Evolutionary conservation across 2,329 filamentous ascomycete species (phyloP).

Genomic region (Fusarium paranaense): DNA sequence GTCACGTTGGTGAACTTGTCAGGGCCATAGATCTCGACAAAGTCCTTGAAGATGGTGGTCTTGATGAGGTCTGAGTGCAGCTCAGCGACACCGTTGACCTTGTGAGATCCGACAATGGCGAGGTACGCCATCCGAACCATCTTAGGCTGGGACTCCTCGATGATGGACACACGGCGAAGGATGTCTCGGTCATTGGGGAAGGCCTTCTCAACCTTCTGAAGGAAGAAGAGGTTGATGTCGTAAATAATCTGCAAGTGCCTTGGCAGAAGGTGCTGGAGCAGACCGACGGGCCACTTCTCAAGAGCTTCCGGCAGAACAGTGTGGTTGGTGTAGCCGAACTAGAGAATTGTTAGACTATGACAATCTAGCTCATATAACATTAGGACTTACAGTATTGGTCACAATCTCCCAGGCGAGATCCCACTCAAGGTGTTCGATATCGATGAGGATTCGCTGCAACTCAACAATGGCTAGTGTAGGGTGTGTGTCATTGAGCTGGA

Average conservation of each 20-base stretch:
- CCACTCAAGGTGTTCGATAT: conserved; percentile 93
- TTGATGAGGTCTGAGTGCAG: conserved; percentile 98
- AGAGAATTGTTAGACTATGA: conserved; percentile 30
- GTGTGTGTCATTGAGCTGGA: conserved; percentile 98
- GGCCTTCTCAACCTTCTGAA: conserved; percentile 88
- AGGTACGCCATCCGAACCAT: conserved; percentile 98
- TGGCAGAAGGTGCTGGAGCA: conserved; percentile 92
- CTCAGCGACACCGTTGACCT: conserved; percentile 98
- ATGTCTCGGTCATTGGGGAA: conserved; percentile 93
- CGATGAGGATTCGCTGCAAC: conserved; percentile 90
- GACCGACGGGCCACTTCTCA: conserved; percentile 97
- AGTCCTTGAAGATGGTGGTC: conserved; percentile 99
- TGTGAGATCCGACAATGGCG: conserved; percentile 96
- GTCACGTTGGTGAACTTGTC: conserved; percentile 99
- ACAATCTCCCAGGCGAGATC: conserved; percentile 90
- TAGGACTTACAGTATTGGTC: conserved; percentile 67
- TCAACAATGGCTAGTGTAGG: conserved; percentile 97
- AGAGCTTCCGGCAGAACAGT: conserved; percentile 96
- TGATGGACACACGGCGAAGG: conserved; percentile 89
- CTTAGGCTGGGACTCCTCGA: conserved; percentile 96
- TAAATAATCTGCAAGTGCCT: conserved; percentile 97
- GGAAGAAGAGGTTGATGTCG: conserved; percentile 95
- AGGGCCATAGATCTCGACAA: conserved; percentile 91
- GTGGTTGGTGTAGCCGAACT: conserved; percentile 98
- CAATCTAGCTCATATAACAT: not conserved